Base-by-base conservation (phyloP, 129 eudicot genomes). In the Saussurea involucrata region DNA sequence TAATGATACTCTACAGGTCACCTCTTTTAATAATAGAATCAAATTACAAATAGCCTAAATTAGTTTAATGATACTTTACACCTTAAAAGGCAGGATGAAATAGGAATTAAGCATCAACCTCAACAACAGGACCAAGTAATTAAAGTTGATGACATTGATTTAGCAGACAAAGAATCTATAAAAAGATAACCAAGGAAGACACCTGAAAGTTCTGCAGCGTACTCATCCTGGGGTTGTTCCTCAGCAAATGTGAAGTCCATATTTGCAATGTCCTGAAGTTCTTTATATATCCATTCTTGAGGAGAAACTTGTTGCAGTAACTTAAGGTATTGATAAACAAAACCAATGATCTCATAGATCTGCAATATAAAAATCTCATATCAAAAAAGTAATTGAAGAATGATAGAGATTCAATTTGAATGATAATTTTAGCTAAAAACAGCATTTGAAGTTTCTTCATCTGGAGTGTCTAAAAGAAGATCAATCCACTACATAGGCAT, bases 151-250 rank as follows among this genome's bases (percentile, higher is more conserved):
- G 21, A 32, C 46, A 68, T 24, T 49, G 66, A 32, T 53, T 13
- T 28, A 68, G 40, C 31, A 71, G 32, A 76, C 8, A 20, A 28
- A 28, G 29, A 70, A 24, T 10, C 4, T 46, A 76, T 69, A 37
- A 70, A 58, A 77, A 57, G 60, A 79, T 79, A 66, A 73, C 29
- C 24, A 32, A 68, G 49, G 10, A 13, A 85, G 71, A 82, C 65
- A 91, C 98, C 98, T 84, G 98, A 88, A 85, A 95, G 97, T 63
- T 91, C 97, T 15, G 98, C 88, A 73, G 98, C 98, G 82, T 95
- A 95, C 79, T 95, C 97, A 78, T 95, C 98, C 71, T 95, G 98
- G 66, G 96, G 97, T 82, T 91, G 96, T 82, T 95, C 98, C 83
- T 95, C 97, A 31, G 91, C 92, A 83, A 89, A 95, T 78, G 89